These are phyloP conservation scores for Geosmithia putterillii DNA, from an alignment of 2,329 filamentous ascomycete species.

Conservation along the genomic window DNA sequence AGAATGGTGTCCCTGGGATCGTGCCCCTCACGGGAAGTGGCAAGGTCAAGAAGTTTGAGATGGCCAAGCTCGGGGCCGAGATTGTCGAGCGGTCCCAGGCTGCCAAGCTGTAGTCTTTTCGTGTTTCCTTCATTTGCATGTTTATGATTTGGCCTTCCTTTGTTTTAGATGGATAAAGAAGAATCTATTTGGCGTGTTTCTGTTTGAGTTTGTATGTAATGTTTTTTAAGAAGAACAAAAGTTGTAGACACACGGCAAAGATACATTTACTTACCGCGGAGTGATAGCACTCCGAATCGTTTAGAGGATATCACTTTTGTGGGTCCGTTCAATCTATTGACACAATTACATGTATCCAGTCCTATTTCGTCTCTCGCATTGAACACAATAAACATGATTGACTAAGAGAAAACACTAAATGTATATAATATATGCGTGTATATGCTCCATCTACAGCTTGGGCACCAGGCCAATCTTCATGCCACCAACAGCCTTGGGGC, in stretches of 20 bases:
- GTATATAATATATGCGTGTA: neutral
- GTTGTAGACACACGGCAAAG: no score
- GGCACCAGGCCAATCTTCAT: constrained; percentile 40
- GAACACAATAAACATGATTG: no score
- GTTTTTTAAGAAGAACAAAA: neutral
- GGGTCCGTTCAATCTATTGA: no score
- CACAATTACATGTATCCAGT: no score
- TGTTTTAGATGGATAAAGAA: neutral
- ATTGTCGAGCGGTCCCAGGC: constrained; percentile 35
- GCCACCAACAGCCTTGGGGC: constrained; percentile 41
- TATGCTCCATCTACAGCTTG: constrained; percentile 30
- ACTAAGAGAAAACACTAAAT: no score
- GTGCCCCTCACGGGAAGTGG: constrained; percentile 60
- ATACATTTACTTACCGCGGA: no score
- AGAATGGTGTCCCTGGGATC: constrained; percentile 38
- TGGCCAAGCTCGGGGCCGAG: constrained; percentile 42
- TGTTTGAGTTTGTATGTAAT: neutral
- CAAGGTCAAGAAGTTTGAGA: constrained; percentile 57
- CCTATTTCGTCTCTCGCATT: no score
- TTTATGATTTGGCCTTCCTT: neutral
- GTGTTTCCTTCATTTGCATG: neutral
- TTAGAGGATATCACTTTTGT: no score
- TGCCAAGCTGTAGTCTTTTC: constrained; percentile 26
- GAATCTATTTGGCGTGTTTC: neutral
- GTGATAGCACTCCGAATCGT: no score